phyloP scores from a whole-genome alignment of 768 basidiomycete genomes.

The Kwoniella pini region DNA sequence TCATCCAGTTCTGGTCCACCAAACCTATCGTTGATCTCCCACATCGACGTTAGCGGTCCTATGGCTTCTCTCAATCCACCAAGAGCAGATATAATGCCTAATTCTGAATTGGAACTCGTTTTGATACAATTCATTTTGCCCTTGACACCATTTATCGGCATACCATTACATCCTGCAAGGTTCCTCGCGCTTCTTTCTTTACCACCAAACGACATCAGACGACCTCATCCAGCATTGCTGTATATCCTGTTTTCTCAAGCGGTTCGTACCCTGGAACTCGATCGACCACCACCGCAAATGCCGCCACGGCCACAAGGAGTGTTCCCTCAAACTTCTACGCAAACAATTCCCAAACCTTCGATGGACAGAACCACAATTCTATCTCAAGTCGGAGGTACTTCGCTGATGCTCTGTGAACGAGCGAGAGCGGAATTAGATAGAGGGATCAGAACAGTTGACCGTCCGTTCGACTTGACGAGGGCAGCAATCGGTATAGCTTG shows the following conservation, averaged over 20 bases:
- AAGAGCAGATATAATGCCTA: conserved; percentile 28
- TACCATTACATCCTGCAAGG: conserved; percentile 48
- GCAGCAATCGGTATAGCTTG: conserved; percentile 46
- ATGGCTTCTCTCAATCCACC: conserved; percentile 15
- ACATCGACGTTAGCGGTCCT: neutral
- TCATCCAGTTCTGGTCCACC: neutral
- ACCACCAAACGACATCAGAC: conserved; percentile 18
- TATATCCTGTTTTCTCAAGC: conserved; percentile 50
- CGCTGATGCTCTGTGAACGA: conserved; percentile 30
- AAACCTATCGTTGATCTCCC: neutral
- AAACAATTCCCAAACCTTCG: neutral
- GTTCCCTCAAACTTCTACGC: conserved; percentile 11
- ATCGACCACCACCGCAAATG: conserved; percentile 21
- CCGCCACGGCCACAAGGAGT: conserved; percentile 13
- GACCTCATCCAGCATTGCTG: conserved; percentile 50
- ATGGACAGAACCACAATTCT: conserved; percentile 23
- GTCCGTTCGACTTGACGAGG: conserved; percentile 44
- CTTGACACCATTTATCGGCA: conserved; percentile 32
- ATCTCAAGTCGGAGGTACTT: conserved; percentile 27
- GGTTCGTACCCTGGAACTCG: conserved; percentile 25
- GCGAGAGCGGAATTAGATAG: conserved; percentile 38
- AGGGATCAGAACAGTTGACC: conserved; percentile 43
- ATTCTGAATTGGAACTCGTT: conserved; percentile 31
- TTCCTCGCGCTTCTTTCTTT: conserved; percentile 40
- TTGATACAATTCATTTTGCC: conserved; percentile 44